phyloP scores from a whole-genome alignment of 495 filamentous ascomycete genomes.

The Aspergillus heteromorphus region DNA sequence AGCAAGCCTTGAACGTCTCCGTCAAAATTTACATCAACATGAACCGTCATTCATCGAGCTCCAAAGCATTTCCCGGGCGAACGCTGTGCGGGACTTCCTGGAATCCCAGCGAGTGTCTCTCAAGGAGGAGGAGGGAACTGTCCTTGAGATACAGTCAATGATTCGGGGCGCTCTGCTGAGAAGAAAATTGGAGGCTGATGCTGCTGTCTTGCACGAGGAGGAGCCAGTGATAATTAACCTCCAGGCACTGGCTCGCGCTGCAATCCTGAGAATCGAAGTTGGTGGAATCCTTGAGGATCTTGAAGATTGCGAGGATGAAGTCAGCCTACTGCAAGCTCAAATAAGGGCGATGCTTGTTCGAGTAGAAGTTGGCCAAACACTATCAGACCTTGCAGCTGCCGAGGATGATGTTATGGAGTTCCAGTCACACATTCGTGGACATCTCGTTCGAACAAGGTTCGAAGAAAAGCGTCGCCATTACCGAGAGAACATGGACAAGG shows the following conservation, averaged over 20 bases:
- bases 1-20: constrained; percentile 20
- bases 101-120: constrained; percentile 29
- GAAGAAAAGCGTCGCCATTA: constrained; percentile 83
- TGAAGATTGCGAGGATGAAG: constrained; percentile 72
- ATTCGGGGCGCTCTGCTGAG: constrained; percentile 43
- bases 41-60: constrained; percentile 21
- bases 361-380: constrained; percentile 58
- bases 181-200: constrained; percentile 35
- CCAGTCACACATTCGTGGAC: constrained; percentile 70
- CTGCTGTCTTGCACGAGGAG: constrained; percentile 55
- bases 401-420: constrained; percentile 69
- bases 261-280: constrained; percentile 66
- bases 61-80: constrained; percentile 31
- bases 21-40: constrained; percentile 25
- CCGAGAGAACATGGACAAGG: constrained; percentile 95
- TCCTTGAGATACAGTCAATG: constrained; percentile 44
- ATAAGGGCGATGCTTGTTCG: constrained; percentile 75
- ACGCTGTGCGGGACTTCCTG: constrained; percentile 32
- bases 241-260: constrained; percentile 70
- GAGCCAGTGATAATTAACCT: constrained; percentile 53
- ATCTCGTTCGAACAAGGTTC: constrained; percentile 67
- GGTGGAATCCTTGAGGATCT: constrained; percentile 66
- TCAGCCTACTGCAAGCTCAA: constrained; percentile 65
- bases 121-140: constrained; percentile 23
- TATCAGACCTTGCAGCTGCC: constrained; percentile 72